phyloP scores from a whole-genome alignment of 1,284 basidiomycete genomes.

The Hemileia vastatrix region DNA sequence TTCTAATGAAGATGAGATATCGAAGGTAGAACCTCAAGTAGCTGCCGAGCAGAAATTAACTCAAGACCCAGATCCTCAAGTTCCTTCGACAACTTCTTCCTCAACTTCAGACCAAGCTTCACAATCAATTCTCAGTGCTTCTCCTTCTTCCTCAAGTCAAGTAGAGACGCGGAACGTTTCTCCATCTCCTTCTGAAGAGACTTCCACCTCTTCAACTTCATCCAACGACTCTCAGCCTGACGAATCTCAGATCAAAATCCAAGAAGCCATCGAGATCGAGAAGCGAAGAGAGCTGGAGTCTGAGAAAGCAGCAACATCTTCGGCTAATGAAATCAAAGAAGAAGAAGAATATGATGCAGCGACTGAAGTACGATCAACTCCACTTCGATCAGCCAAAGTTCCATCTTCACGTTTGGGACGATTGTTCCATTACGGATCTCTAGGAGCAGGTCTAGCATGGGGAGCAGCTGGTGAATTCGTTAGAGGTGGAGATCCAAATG shows the following conservation, averaged over 20 bases:
- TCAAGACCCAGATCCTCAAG: no score
- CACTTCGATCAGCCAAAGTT: conserved; percentile 64
- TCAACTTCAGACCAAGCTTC: no score
- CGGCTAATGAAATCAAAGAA: neutral
- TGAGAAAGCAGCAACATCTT: neutral
- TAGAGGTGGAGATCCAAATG: conserved; percentile 30
- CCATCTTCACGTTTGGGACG: conserved; percentile 78
- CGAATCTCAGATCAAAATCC: neutral
- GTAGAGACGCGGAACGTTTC: no score
- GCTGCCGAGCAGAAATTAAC: no score
- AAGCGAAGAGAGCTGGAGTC: neutral
- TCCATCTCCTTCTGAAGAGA: no score
- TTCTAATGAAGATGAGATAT: no score
- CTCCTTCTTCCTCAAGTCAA: no score
- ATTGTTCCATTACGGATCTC: conserved; percentile 89
- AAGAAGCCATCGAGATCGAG: neutral
- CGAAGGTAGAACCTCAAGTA: no score
- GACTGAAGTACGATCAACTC: conserved; percentile 29
- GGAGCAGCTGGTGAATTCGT: conserved; percentile 49
- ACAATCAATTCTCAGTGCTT: no score
- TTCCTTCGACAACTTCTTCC: no score
- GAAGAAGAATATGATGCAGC: conserved; percentile 39
- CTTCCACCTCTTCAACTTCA: neutral
- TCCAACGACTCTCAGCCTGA: neutral
- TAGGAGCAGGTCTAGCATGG: conserved; percentile 46